These are phyloP conservation scores for Rhodotorula sp. DNA, from an alignment of 1,284 basidiomycete genomes.

Conservation along the genomic window DNA sequence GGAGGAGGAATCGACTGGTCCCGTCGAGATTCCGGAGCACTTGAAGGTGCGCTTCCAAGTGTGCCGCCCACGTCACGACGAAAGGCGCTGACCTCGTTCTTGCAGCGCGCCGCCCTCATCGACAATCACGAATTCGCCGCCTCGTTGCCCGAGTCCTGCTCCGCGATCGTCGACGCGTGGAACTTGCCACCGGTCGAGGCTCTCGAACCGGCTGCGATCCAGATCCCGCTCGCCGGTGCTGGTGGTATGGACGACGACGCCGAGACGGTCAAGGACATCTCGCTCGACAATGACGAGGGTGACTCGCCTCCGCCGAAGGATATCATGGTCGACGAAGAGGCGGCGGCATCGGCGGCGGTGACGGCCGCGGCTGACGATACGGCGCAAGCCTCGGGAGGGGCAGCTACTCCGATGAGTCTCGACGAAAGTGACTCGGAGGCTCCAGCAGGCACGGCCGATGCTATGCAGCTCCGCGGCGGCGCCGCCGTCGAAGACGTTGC, in stretches of 20 bases:
- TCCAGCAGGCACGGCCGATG: background rate
- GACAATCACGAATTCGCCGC: conserved; percentile 34
- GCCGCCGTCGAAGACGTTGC: conserved; percentile 5
- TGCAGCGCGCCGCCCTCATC: conserved; percentile 5
- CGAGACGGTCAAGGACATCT: conserved; percentile 19
- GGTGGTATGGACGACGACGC: conserved; percentile 2
- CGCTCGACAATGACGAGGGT: background rate
- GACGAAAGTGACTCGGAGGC: background rate
- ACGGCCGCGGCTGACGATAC: background rate
- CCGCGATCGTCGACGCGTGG: conserved; percentile 16
- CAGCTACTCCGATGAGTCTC: conserved; percentile 16
- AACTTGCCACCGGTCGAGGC: conserved; percentile 8
- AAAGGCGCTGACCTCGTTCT: background rate
- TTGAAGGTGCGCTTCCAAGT: conserved; percentile 9
- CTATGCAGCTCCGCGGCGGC: conserved; percentile 25
- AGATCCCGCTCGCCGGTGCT: background rate
- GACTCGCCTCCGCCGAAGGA: conserved; percentile 3
- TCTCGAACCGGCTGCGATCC: background rate
- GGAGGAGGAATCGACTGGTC: background rate
- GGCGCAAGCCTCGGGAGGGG: background rate
- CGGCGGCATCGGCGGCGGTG: background rate
- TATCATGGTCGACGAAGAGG: conserved; percentile 1
- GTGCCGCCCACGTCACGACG: background rate
- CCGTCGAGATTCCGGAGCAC: background rate
- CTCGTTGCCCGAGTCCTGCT: background rate